phyloP scores from a whole-genome alignment of 169 alveolate species.

The Plasmodium falciparum region DNA sequence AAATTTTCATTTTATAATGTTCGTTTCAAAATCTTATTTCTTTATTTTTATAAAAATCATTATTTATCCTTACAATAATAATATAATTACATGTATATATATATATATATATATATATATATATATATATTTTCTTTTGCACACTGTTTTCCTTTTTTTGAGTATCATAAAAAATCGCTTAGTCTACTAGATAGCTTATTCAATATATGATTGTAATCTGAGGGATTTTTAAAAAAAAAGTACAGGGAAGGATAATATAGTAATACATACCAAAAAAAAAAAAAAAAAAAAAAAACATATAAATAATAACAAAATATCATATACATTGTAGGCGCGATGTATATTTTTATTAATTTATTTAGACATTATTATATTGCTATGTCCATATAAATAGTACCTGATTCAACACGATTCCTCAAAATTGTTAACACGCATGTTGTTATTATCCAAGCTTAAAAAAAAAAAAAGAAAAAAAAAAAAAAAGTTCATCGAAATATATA shows the following conservation, averaged over 20 bases:
- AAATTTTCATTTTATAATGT: neutral
- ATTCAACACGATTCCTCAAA: constrained; percentile 37
- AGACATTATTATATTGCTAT: neutral
- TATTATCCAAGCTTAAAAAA: constrained; percentile 18
- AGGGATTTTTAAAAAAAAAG: neutral
- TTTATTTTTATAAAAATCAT: neutral
- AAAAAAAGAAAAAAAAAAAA: constrained; percentile 9
- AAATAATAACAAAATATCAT: neutral
- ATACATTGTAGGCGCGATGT: neutral
- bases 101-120: too few relatives aligned
- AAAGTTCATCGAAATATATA: neutral
- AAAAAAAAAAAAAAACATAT: neutral
- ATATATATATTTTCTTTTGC: too few relatives aligned
- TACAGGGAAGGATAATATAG: neutral
- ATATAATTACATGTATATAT: neutral
- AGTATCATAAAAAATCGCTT: constrained; percentile 28
- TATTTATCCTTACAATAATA: neutral
- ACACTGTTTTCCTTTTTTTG: too few relatives aligned
- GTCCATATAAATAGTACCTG: constrained; percentile 5
- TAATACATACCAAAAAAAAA: neutral
- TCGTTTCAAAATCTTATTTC: neutral
- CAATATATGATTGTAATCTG: constrained; percentile 40
- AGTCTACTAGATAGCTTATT: constrained; percentile 46
- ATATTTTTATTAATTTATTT: neutral
- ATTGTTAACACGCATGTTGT: constrained; percentile 12